Base-by-base conservation (phyloP, 495 filamentous ascomycete species). In the Aspergillus heteromorphus region DNA sequence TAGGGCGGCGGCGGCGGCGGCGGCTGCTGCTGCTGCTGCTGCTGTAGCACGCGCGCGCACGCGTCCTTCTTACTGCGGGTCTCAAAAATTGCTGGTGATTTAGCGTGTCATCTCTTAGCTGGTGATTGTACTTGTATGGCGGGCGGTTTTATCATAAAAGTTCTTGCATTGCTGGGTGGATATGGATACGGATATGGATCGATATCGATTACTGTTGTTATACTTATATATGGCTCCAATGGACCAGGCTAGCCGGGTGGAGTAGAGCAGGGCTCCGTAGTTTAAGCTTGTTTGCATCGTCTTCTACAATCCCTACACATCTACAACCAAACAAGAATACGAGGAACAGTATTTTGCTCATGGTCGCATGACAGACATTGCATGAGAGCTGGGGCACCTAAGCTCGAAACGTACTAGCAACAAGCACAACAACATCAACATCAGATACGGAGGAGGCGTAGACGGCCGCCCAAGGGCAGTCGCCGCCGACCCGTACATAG, bases 321-420 rank as follows among this genome's bases (percentile, higher is more conserved):
- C 38, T 51, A 48, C 51, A 40, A 18, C 45, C 38, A 36, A 23
- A 50, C 47, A 47, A 47, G 16, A 64, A 56, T 62, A 48, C 60
- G 64, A 54, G 62, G 58, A 53, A 57, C 57, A 62, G 57, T 60
- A 54, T 60, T 68, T 68, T 60, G 57, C 61, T 70, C 69, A 63
- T 70, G 65, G 61, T 72, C 69, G 62, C 67, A 69, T 67, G 62
- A 61, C 66, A 65, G 66, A 70, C 68, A 65, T 66, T 59, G 56
- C 60, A 65, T 59, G 52, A 65, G 59, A 63, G 38, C 62, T 62
- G 61, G 58, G 58, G 57, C 59, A 63, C 49, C 48, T 55, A 61
- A 60, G 60, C 60, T 60, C 57, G 43, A 56, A 59, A 56, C 43
- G 49, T 55, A 61, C 65, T 63, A 61, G 55, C 55, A 57, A 57